Evolutionary conservation across 176 grass and related monocot species (phyloP), one percentile per base, ranked within the genome.

Genomic region (Chrysopogon serrulatus): DNA sequence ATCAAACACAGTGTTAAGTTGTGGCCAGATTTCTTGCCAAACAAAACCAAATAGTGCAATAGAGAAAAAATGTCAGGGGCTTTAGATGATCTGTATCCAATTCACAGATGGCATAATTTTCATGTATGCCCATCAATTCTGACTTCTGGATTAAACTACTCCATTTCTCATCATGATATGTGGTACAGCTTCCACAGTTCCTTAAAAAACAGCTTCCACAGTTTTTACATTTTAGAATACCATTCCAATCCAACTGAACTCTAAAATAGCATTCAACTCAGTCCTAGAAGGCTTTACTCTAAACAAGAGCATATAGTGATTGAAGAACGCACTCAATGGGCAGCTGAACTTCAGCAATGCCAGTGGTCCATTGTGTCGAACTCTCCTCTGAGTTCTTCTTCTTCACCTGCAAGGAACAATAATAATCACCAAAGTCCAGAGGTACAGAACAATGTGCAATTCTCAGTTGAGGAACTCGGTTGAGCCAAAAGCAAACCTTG

Each of bases 351-450:
- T 99, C 91, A 45, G 93, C 91, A 76, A 99, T 99, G 43, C 96
- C 96, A 12, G 96, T 96, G 17, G 96, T 96, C 96, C 93, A 99
- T 60, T 99, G 96, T 24, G 93, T 95, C n/a, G 93, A 99, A 68
- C 93, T 95, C 80, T 99, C 96, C 82, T 99, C 93, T 6, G 90
- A 92, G 74, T 99, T 86, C 89, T 94, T 96, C 89, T 96, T 99
- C 86, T 93, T 99, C 68, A 96, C 93, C 93, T 99, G 44, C 65
- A 93, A 82, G 19, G 7, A 51, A 49, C 5, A 47, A 79, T 19
- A 65, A 65, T 5, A 36, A 17, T 80, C 65, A 89, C 21, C 57
- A 39, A 68, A 53, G 65, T 24, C 32, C 43, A n/a, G n/a, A n/a
- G n/a, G n/a, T n/a, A 27, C 23, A 57, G 71, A 34, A 79, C 10